These are phyloP conservation scores for Penicillium sclerotiorum DNA, from an alignment of 2,329 filamentous ascomycete species.

Conservation along the genomic window DNA sequence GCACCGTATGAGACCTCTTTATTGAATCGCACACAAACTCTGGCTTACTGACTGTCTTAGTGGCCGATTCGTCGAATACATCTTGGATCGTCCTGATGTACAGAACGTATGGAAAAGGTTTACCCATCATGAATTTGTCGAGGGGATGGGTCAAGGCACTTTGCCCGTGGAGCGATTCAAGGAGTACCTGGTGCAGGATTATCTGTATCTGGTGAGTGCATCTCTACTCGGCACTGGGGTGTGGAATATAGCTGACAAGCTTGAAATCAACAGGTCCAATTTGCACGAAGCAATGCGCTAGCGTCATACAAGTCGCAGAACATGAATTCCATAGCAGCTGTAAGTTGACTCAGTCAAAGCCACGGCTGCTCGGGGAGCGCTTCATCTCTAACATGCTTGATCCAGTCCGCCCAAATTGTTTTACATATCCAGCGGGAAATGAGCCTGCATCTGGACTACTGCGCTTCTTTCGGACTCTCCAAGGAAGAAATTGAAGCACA, in stretches of 20 bases:
- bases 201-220: constrained; percentile 75
- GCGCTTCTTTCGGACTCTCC: constrained; percentile 75
- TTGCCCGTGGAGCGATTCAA: constrained; percentile 79
- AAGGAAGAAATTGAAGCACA: constrained; percentile 71
- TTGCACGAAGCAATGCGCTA: constrained; percentile 81
- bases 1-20: constrained; percentile 50
- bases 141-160: constrained; percentile 72
- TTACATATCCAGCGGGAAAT: constrained; percentile 78
- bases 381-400: background rate
- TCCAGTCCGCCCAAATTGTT: constrained; percentile 69
- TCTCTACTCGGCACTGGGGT: background rate
- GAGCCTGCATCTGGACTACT: constrained; percentile 79
- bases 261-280: constrained; percentile 65
- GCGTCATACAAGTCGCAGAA: constrained; percentile 81
- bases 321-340: constrained; percentile 71
- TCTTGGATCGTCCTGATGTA: constrained; percentile 76
- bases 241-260: constrained; percentile 1
- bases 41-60: constrained; percentile 40
- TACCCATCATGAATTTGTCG: constrained; percentile 80
- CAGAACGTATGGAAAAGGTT: constrained; percentile 72
- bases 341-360: too few species aligned
- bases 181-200: constrained; percentile 88
- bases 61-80: constrained; percentile 80
- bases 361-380: too few species aligned
- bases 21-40: background rate